These are phyloP conservation scores for Rhododendron mucronatum DNA, from an alignment of 148 eudicot genomes.

Conservation along the genomic window DNA sequence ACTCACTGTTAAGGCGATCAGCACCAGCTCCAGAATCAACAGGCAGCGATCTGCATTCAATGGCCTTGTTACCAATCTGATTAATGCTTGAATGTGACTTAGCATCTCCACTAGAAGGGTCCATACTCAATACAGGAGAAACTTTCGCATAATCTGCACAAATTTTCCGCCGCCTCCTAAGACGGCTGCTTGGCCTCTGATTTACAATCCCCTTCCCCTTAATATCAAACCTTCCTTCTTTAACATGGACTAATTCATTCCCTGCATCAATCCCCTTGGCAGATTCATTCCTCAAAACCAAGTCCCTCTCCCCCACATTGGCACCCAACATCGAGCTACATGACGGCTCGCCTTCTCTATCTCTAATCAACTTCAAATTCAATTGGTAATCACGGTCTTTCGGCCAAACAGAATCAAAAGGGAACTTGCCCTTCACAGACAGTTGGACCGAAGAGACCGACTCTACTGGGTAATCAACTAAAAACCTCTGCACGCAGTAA, in stretches of 20 bases:
- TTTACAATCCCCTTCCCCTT: slow-evolving; percentile 46
- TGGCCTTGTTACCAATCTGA: slow-evolving; percentile 17
- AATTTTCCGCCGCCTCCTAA: slow-evolving; percentile 46
- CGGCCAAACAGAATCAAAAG: slow-evolving; percentile 43
- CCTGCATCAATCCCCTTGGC: not conserved
- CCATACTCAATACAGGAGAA: slow-evolving; percentile 33
- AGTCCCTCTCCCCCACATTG: slow-evolving; percentile 27
- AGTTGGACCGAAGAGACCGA: slow-evolving; percentile 49
- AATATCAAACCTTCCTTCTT: slow-evolving; percentile 35
- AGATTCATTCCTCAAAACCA: slow-evolving; percentile 15
- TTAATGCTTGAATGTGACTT: slow-evolving; percentile 27
- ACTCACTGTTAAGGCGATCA: slow-evolving; percentile 24
- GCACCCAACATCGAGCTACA: slow-evolving; percentile 51
- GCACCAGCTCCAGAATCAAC: slow-evolving; percentile 18
- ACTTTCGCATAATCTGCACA: slow-evolving; percentile 32
- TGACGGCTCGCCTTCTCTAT: slow-evolving; percentile 55
- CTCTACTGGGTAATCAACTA: slow-evolving; percentile 56
- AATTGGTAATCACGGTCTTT: slow-evolving; percentile 33
- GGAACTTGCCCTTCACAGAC: slow-evolving; percentile 53
- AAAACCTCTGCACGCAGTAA: slow-evolving; percentile 42
- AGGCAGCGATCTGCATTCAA: slow-evolving; percentile 19
- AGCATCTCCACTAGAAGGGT: slow-evolving; percentile 26
- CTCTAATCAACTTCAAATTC: slow-evolving; percentile 36
- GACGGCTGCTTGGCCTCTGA: slow-evolving; percentile 41
- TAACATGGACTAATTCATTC: not conserved